Percentiles rank a stretch among this genome's conserved stretches.
These are phyloP conservation scores for Fusarium tupiense DNA, from an alignment of 2,329 filamentous ascomycete genomes.

Conservation along the genomic window DNA sequence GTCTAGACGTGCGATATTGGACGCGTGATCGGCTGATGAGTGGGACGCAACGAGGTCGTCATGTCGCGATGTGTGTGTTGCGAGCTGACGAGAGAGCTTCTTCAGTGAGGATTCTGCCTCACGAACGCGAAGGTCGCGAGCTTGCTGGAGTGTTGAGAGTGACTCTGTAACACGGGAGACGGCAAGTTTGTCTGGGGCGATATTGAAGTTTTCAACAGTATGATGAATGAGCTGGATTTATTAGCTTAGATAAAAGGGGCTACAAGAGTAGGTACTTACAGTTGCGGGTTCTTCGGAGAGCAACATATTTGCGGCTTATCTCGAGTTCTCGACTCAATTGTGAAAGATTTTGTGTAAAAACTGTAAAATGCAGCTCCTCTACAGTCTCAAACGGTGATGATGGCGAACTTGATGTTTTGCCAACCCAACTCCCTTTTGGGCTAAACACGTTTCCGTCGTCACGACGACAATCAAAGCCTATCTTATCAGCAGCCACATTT, in stretches of 20 bases:
- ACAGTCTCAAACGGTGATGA: neutral
- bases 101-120: conserved; percentile 75
- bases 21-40: conserved; percentile 82
- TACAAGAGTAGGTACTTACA: conserved; percentile 61
- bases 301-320: conserved; percentile 71
- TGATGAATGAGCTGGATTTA: conserved; percentile 80
- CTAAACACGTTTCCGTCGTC: conserved; percentile 37
- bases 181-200: conserved; percentile 84
- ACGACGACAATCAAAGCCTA: conserved; percentile 44
- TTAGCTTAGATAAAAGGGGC: conserved; percentile 10
- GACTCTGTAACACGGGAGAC: conserved; percentile 87
- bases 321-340: neutral
- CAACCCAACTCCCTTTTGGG: conserved; percentile 1
- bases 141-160: conserved; percentile 82
- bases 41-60: conserved; percentile 78
- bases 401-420: conserved; percentile 18
- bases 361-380: neutral
- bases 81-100: conserved; percentile 79
- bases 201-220: conserved; percentile 96
- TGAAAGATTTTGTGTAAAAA: neutral
- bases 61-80: conserved; percentile 79
- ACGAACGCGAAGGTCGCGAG: conserved; percentile 79
- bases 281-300: conserved; percentile 93
- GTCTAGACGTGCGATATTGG: conserved; percentile 85
- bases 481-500: neutral